Evolutionary conservation across 2,329 filamentous ascomycete genomes (phyloP).

Genomic region (Lachnellula arida): DNA sequence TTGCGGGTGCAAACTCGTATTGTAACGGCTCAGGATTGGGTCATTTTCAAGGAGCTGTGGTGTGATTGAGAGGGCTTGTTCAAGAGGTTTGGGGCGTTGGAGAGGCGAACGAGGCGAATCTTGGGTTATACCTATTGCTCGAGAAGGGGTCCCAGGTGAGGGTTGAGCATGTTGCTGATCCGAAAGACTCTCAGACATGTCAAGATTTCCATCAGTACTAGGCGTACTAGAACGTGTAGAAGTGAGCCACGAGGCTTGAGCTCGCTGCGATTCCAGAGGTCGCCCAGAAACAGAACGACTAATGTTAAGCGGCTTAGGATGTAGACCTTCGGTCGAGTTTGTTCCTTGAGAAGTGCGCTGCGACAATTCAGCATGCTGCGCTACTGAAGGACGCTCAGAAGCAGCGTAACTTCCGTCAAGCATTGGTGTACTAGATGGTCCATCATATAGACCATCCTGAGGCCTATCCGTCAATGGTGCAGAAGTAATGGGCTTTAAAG

Average conservation of each 20-base stretch:
- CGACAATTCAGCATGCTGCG: slow-evolving; percentile 2
- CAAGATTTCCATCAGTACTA: too few relatives aligned
- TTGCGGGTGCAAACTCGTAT: slow-evolving; percentile 41
- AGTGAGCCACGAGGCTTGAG: too few relatives aligned
- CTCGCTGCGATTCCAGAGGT: too few relatives aligned
- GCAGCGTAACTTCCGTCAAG: neutral
- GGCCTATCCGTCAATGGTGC: neutral
- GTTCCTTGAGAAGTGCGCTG: neutral
- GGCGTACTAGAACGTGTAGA: too few relatives aligned
- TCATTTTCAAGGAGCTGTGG: slow-evolving; percentile 1
- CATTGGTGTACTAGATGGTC: neutral
- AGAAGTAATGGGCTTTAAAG: neutral
- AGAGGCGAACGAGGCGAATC: neutral
- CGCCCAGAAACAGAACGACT: too few relatives aligned
- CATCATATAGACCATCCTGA: slow-evolving; percentile 1
- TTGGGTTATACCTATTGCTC: too few relatives aligned
- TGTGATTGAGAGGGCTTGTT: slow-evolving; percentile 1
- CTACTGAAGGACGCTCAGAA: slow-evolving; percentile 5
- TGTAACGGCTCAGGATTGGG: slow-evolving; percentile 14
- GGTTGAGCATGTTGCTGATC: neutral
- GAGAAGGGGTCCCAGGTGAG: neutral
- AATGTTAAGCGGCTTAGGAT: too few relatives aligned
- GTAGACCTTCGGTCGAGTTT: neutral
- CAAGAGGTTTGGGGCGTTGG: neutral
- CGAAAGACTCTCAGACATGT: neutral